A percentile compares a stretch with the other conserved stretches of the same genome.
These are phyloP conservation scores for Pythium guiyangense DNA, from an alignment of 352 stramenopile genomes.

Conservation along the genomic window DNA sequence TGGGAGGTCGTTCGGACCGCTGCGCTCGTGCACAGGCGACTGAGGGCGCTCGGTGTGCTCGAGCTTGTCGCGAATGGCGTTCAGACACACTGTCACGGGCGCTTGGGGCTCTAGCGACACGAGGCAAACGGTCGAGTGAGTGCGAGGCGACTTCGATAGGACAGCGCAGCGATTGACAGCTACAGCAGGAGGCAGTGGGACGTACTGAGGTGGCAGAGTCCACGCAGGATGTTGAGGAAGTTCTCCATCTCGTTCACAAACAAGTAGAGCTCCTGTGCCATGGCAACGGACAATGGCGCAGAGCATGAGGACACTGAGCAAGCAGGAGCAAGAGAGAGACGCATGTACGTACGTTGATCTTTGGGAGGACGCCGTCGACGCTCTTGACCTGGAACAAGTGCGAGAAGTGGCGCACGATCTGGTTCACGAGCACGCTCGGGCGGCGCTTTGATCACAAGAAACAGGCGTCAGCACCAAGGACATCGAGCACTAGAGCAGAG, in stretches of 20 bases:
- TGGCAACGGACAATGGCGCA: neutral
- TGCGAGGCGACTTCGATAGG: neutral
- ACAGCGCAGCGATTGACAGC: too few species aligned
- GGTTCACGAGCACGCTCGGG: slow-evolving; percentile 78
- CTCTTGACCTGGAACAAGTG: slow-evolving; percentile 85
- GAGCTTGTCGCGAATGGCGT: slow-evolving; percentile 36
- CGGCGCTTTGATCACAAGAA: slow-evolving; percentile 42
- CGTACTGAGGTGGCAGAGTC: slow-evolving; percentile 64
- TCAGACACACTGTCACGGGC: slow-evolving; percentile 45
- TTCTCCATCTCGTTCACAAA: slow-evolving; percentile 87
- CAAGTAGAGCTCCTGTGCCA: slow-evolving; percentile 69
- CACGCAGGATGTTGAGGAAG: slow-evolving; percentile 59
- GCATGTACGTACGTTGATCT: slow-evolving; percentile 69
- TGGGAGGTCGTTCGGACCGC: slow-evolving; percentile 2
- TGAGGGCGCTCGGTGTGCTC: slow-evolving; percentile 14
- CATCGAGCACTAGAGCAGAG: too few species aligned
- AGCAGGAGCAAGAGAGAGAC: neutral
- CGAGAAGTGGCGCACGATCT: slow-evolving; percentile 85
- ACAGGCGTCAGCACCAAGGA: too few species aligned
- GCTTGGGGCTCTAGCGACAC: slow-evolving; percentile 42
- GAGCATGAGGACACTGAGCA: neutral
- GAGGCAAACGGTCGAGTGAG: too few species aligned
- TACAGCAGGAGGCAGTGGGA: neutral
- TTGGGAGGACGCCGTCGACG: slow-evolving; percentile 86
- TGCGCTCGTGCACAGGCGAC: neutral